Evolutionary conservation across 2,329 filamentous ascomycete genomes (phyloP).

Genomic region (Pseudogymnoascus sp.): DNA sequence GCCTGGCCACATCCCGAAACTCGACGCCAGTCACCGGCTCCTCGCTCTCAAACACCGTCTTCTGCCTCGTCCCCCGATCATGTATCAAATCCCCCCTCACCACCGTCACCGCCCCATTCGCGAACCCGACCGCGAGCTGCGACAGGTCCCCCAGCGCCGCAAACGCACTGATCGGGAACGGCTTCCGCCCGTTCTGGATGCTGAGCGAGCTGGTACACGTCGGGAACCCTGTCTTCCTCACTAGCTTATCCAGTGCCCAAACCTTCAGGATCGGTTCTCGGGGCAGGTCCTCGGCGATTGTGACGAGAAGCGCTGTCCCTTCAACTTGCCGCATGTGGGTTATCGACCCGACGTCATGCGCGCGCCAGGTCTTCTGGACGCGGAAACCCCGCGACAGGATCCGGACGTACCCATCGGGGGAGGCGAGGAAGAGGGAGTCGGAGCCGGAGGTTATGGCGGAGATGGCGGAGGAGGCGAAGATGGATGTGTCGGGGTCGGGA

Average conservation of each 20-base stretch:
- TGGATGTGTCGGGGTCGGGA: conserved; percentile 67
- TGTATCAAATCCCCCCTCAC: conserved; percentile 92
- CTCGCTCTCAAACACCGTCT: conserved; percentile 92
- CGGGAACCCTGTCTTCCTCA: conserved; percentile 87
- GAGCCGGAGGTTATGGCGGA: conserved; percentile 80
- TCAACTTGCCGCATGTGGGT: conserved; percentile 90
- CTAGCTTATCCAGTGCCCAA: conserved; percentile 91
- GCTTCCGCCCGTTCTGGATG: conserved; percentile 83
- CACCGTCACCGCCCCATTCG: conserved; percentile 87
- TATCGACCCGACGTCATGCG: conserved; percentile 70
- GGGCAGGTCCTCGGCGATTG: conserved; percentile 77
- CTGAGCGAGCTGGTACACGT: conserved; percentile 78
- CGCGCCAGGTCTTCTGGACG: conserved; percentile 76
- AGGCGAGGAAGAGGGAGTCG: conserved; percentile 82
- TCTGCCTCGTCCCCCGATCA: conserved; percentile 86
- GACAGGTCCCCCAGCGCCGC: conserved; percentile 79
- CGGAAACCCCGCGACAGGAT: conserved; percentile 86
- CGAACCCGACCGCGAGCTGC: conserved; percentile 91
- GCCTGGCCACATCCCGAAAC: conserved; percentile 50
- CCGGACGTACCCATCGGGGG: conserved; percentile 74
- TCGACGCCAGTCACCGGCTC: conserved; percentile 92
- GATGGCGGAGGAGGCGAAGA: conserved; percentile 77
- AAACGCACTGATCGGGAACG: conserved; percentile 91
- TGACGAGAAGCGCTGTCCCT: conserved; percentile 77
- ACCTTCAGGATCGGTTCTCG: conserved; percentile 87